Base-by-base conservation (phyloP, 257 asterid genomes). In the Ligustrum vulgare region DNA sequence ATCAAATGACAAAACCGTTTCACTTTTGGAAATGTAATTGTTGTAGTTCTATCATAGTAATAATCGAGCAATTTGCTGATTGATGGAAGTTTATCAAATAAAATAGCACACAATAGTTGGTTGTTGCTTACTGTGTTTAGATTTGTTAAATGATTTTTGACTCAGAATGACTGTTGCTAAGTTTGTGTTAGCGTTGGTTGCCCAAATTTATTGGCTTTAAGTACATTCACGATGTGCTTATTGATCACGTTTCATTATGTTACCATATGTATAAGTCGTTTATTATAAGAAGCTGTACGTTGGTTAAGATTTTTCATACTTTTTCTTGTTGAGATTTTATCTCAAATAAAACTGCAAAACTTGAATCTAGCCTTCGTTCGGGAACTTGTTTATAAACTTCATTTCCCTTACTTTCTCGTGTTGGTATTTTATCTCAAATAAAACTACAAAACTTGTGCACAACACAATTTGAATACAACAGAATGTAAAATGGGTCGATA, bases 1-100 rank as follows among this genome's bases (percentile, higher is more conserved):
- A 72, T 68, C 47, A 60, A 49, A 73, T n/a, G 72, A 49, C 60
- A 16, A 77, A 39, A 82, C 73, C 72, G 75, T 80, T 81, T 67
- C 84, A 77, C 85, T 79, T 78, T 72, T 68, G 75, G 84, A 81
- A 75, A 77, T 83, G 89, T 80, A 81, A 81, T 80, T 87, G 85
- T 84, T 80, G 83, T 86, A 80, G 68, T 75, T 78, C 78, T 71
- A 74, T 76, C 60, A 56, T 72, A 87, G 89, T 89, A 84, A 85
- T 73, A 80, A 87, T 82, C 77, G 89, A 85, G 79, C 91, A 84
- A 77, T 81, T 85, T 85, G 80, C 80, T 73, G 83, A 80, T 81
- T 82, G 78, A 77, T 82, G 84, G 83, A 74, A 86, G 49, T 86
- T 86, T 89, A 88, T 81, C 86, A 68, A 87, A 88, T 85, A 85